Conservation (phyloP, 2,329 filamentous ascomycete species). For the Cyanodermella asteris region DNA sequence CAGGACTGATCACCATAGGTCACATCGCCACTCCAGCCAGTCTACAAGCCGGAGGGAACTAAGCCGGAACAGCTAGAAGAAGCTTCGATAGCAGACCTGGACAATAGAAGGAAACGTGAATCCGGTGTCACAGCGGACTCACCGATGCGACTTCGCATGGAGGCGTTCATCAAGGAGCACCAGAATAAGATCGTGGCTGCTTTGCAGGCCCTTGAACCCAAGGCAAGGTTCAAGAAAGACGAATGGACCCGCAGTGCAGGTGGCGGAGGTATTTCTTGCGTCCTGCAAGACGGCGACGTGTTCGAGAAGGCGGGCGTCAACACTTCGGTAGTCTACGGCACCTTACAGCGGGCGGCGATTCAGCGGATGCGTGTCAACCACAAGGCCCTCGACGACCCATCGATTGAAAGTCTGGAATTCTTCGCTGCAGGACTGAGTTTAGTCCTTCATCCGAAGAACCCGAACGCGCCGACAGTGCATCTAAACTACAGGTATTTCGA, state of each 20-base stretch:
- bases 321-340: slow-evolving; percentile 84
- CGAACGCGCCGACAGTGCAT: slow-evolving; percentile 93
- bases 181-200: slow-evolving; percentile 71
- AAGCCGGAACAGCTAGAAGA: slow-evolving; percentile 28
- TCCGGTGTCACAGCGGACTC: slow-evolving; percentile 52
- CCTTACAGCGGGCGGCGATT: slow-evolving; percentile 67
- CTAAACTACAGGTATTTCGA: slow-evolving; percentile 98
- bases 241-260: slow-evolving; percentile 74
- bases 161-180: slow-evolving; percentile 82
- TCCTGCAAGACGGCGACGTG: slow-evolving; percentile 85
- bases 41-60: slow-evolving; percentile 19
- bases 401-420: slow-evolving; percentile 71
- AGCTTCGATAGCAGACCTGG: slow-evolving; percentile 58
- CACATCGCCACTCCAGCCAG: slow-evolving; percentile 15
- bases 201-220: slow-evolving; percentile 62
- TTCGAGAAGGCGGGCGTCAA: slow-evolving; percentile 97
- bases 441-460: slow-evolving; percentile 82
- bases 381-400: slow-evolving; percentile 60
- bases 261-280: slow-evolving; percentile 82
- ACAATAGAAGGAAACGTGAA: slow-evolving; percentile 60
- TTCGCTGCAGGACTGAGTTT: slow-evolving; percentile 86
- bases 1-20: slow-evolving; percentile 12
- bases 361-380: slow-evolving; percentile 87
- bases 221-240: slow-evolving; percentile 54
- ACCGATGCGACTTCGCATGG: slow-evolving; percentile 95